phyloP scores from a whole-genome alignment of 345 rosid species.

The Pistacia vera region DNA sequence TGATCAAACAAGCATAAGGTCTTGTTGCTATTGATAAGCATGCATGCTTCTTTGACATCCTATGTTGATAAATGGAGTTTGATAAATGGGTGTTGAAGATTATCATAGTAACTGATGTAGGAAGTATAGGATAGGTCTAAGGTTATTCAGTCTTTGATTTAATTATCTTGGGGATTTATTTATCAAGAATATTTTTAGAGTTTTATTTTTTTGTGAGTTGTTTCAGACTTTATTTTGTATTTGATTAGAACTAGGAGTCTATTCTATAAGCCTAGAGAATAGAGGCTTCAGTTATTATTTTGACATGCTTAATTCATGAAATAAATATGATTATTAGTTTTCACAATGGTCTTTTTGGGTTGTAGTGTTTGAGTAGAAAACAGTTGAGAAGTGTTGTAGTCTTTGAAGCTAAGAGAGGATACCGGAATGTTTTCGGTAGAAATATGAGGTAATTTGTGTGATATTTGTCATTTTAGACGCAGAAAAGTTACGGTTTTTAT shows the following conservation, averaged over 20 bases:
- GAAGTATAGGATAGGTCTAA: too few relatives aligned
- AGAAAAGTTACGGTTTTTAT: background rate
- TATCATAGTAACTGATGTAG: background rate
- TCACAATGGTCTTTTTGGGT: background rate
- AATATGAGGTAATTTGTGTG: constrained; percentile 38
- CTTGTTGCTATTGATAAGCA: background rate
- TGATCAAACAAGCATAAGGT: background rate
- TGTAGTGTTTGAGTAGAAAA: constrained; percentile 49
- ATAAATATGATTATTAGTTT: too few relatives aligned
- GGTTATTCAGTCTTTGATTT: too few relatives aligned
- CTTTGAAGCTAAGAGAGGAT: constrained; percentile 44
- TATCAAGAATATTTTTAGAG: too few relatives aligned
- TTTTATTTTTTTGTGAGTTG: too few relatives aligned
- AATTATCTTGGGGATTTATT: too few relatives aligned
- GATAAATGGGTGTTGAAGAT: constrained; percentile 1
- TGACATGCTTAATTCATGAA: too few relatives aligned
- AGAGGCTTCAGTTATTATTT: too few relatives aligned
- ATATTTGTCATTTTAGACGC: background rate
- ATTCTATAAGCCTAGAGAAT: too few relatives aligned
- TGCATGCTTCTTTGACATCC: background rate
- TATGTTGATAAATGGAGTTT: background rate
- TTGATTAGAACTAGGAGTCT: too few relatives aligned
- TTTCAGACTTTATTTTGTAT: too few relatives aligned
- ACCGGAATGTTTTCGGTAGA: constrained; percentile 39
- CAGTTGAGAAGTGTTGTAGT: constrained; percentile 40